These are phyloP conservation scores for Cercospora nicotianae DNA, from an alignment of 2,329 filamentous ascomycete genomes.

Conservation along the genomic window DNA sequence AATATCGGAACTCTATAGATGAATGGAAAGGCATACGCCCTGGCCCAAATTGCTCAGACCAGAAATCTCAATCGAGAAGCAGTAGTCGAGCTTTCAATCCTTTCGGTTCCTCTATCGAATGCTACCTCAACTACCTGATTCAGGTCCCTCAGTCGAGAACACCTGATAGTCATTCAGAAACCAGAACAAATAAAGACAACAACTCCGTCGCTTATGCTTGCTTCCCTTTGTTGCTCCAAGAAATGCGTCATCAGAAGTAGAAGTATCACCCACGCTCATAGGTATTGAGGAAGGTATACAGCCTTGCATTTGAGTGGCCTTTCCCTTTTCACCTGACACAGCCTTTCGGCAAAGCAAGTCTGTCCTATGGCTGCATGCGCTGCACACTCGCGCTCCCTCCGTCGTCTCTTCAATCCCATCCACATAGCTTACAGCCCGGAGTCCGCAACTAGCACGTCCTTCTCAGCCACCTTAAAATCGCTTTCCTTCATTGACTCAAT, in stretches of 20 bases:
- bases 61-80: no score
- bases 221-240: background rate
- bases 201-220: constrained; percentile 9
- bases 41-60: no score
- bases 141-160: no score
- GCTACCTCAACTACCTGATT: background rate
- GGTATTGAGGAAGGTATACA: background rate
- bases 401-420: no score
- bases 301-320: background rate
- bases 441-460: background rate
- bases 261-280: background rate
- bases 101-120: background rate
- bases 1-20: no score
- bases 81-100: no score
- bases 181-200: background rate
- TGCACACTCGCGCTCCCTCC: background rate
- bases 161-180: no score
- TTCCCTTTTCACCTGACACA: background rate
- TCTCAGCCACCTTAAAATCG: background rate
- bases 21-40: no score
- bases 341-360: background rate
- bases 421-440: background rate
- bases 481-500: background rate
- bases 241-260: background rate
- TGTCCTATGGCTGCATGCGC: background rate